Base-by-base conservation (phyloP, 2,329 filamentous ascomycete species). In the Xylaria sp. region DNA sequence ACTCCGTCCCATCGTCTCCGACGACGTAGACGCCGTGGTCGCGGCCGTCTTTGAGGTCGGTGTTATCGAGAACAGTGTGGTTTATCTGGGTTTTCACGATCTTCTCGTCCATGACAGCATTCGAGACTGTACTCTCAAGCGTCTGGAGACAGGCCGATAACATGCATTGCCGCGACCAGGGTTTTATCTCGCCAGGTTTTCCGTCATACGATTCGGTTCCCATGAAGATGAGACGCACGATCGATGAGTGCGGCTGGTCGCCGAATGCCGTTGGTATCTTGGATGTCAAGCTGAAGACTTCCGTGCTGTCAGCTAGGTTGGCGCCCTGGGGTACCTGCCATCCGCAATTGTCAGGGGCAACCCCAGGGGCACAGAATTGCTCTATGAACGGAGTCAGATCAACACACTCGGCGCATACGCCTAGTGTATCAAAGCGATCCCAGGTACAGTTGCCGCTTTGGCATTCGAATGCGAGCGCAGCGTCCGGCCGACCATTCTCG, bases 261-360 rank as follows among this genome's bases (percentile, higher is more conserved):
- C 77, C 75, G 1, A 64, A 62, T 1, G 70, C 72, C 3, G 68
- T 47, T 2, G 76, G 75, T 39, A 79, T 75, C 11, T 75, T 53
- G 0, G 77, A 75, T 2, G 78, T 78, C 76, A 79, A 78, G 64
- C 77, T 76, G 66, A 79, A 78, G 7, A 77, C 77, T 17, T 78
- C 73, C 12, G 65, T 67, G 11, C 71, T 65, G 19, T 68, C 71
- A 42, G 69, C 69, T 2, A 78, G 67, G 7, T 66, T 69, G 6
- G 74, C 73, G 0, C 76, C 78, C 17, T 74, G 72, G 2, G 74
- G 73, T 0, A 79, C 64, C 39, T 74, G 61, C 78, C 77, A 79
- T 42, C 78, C 78, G 54, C 78, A 79, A 36, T 69, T 62, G 32
- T 69, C 62, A 3, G 45, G 55, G 0, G 24, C 34, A 0, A 56